Evolutionary conservation across 2,329 filamentous ascomycete species (phyloP).

Genomic region (Diaporthe amygdali): DNA sequence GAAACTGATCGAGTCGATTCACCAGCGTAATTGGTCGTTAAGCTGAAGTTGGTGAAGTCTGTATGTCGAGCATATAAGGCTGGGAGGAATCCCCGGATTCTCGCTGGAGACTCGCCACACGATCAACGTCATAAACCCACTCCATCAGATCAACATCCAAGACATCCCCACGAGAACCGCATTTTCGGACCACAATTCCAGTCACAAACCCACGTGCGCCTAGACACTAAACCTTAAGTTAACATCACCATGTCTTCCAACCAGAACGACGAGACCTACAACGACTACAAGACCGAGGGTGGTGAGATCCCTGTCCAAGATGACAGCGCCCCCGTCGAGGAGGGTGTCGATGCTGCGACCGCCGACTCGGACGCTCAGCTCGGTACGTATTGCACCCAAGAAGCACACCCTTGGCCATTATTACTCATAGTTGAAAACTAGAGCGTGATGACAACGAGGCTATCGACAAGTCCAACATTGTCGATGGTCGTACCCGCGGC

Average conservation of each 20-base stretch:
- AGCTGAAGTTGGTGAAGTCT: not conserved
- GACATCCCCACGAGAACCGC: constrained; percentile 16
- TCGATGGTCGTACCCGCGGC: constrained; percentile 33
- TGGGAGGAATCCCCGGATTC: constrained; percentile 11
- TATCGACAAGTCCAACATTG: constrained; percentile 36
- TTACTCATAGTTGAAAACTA: constrained; percentile 9
- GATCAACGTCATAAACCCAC: constrained; percentile 7
- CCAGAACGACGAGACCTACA: constrained; percentile 26
- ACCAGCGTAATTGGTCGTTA: not conserved
- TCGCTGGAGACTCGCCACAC: not conserved
- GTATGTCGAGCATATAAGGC: constrained; percentile 7
- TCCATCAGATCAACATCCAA: not conserved
- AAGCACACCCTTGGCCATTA: not conserved
- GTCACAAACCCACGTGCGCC: constrained; percentile 9
- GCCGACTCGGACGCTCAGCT: constrained; percentile 29
- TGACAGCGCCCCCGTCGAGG: constrained; percentile 27
- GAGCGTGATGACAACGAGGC: constrained; percentile 38
- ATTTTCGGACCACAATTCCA: constrained; percentile 19
- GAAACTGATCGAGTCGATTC: not conserved
- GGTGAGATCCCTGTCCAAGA: constrained; percentile 23
- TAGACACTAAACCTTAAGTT: constrained; percentile 2
- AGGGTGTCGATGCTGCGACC: constrained; percentile 15
- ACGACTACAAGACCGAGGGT: constrained; percentile 22
- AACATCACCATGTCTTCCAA: constrained; percentile 19
- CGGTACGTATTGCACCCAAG: constrained; percentile 8